phyloP scores from a whole-genome alignment of 164 flowering plant species.

The Aristolochia fimbriata region DNA sequence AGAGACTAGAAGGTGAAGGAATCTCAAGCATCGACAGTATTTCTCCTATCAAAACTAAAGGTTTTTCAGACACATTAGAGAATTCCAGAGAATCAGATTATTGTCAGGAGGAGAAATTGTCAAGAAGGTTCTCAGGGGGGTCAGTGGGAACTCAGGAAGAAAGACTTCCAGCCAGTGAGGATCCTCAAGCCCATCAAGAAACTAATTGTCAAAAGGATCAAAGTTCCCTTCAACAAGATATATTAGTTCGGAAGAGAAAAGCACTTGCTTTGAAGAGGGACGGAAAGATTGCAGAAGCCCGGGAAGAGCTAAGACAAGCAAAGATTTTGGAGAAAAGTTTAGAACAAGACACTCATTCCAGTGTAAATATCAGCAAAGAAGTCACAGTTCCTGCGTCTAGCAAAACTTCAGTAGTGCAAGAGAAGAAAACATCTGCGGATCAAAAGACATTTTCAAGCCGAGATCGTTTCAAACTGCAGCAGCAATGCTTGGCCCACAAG shows the following conservation, averaged over 20 bases:
- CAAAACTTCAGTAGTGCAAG: conserved; percentile 8
- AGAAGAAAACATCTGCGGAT: conserved; percentile 16
- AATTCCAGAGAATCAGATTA: conserved; percentile 6
- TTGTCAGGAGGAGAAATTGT: conserved; percentile 2
- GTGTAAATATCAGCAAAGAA: conserved; percentile 8
- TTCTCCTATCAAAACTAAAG: conserved; percentile 2
- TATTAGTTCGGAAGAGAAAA: conserved; percentile 49
- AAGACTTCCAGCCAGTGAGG: conserved; percentile 5
- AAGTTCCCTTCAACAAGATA: conserved; percentile 31
- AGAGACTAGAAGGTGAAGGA: conserved; percentile 21
- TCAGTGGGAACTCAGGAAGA: conserved; percentile 5
- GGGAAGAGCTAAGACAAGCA: conserved; percentile 59
- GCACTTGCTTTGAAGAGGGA: conserved; percentile 72
- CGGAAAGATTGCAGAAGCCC: conserved; percentile 70
- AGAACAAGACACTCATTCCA: conserved; percentile 20
- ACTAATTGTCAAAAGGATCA: conserved; percentile 7
- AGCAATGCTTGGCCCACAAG: conserved; percentile 79
- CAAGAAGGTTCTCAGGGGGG: not conserved
- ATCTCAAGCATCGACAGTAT: conserved; percentile 1
- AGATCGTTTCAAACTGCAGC: conserved; percentile 87
- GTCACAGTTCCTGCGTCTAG: conserved; percentile 15
- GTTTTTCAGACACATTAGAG: not conserved
- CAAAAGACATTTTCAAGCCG: conserved; percentile 52
- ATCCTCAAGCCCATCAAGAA: conserved; percentile 4
- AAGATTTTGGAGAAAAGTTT: conserved; percentile 54